Evolutionary conservation across 805 yeast species (phyloP), one percentile per base, ranked within the genome.

Genomic region (Candida germanica): DNA sequence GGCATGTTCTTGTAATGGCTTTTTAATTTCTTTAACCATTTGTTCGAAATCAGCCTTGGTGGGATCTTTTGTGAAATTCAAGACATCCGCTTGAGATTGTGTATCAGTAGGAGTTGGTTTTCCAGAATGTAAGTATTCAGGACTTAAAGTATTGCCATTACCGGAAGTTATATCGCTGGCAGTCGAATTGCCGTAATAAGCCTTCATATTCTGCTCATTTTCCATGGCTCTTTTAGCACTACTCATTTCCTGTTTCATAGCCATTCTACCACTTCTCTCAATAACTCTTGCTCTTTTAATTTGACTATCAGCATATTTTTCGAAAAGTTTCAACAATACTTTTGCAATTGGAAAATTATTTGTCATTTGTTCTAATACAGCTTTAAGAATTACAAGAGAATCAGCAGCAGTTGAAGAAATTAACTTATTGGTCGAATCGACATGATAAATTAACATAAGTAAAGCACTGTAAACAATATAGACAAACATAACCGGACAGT

Each of bases 381-480:
- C 60, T 42, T 59, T 55, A 16, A 65, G 56, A 8, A 62, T 61
- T 34, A 51, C 56, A 26, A 68, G 51, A 15, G 71, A 64, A 46
- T 68, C 73, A 8, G 68, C 48, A 0, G 73, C 73, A 1, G 72
- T 62, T 6, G 65, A 52, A 2, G 71, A 63, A 43, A 68, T 64
- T 11, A 60, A 64, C 7, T 56, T 50, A 44, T 63, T 64, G 19
- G 68, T 46, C 3, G 70, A 64, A 46, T 68, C 73, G 33, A 79
- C 71, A 59, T 84, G 91, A 53, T 81, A 81, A n/a, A 82, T 67
- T 56, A 84, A 74, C 73, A 83, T 80, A 43, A 80, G 66, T 44
- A 81, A 66, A 1, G 93, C 86, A 21, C 80, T 71, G 53, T 78
- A 81, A 34, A 73, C 61, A 25, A 73, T 73, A 50, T 77, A 79